Evolutionary conservation across 441 rosid genomes (phyloP).

Genomic region (Adansonia gregorii): DNA sequence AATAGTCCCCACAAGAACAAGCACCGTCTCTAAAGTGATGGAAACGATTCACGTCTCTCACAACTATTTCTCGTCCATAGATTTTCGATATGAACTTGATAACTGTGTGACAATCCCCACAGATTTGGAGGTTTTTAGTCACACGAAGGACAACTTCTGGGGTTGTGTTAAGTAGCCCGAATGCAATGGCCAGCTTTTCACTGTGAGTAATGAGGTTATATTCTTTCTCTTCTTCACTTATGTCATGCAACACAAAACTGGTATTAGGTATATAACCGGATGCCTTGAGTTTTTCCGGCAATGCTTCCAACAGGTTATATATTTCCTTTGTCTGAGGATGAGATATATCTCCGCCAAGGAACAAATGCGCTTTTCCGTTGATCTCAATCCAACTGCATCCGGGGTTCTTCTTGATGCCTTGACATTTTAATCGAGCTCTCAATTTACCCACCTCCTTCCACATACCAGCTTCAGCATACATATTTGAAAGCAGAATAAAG

Average conservation of each 20-base stretch:
- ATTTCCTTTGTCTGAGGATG: conserved; percentile 24
- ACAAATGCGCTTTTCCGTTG: conserved; percentile 35
- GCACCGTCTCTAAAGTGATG: conserved; percentile 19
- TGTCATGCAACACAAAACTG: conserved; percentile 26
- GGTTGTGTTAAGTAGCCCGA: conserved; percentile 15
- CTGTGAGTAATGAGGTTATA: conserved; percentile 20
- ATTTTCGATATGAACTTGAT: conserved; percentile 17
- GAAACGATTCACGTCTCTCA: conserved; percentile 25
- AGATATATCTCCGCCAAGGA: conserved; percentile 28
- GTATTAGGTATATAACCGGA: conserved; percentile 18
- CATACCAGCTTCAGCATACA: conserved; percentile 44
- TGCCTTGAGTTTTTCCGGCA: conserved; percentile 23
- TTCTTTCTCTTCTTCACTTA: conserved; percentile 25
- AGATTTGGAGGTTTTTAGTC: conserved; percentile 26
- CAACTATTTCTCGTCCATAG: conserved; percentile 21
- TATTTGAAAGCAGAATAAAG: conserved; percentile 47
- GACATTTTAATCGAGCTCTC: conserved; percentile 18
- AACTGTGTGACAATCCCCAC: conserved; percentile 26
- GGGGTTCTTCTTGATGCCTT: conserved; percentile 43
- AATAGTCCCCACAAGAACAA: conserved; percentile 25
- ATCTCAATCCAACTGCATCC: conserved; percentile 48
- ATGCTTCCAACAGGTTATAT: conserved; percentile 13
- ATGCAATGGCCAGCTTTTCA: conserved; percentile 26
- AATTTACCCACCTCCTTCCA: conserved; percentile 39
- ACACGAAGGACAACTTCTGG: conserved; percentile 15